Evolutionary conservation across 2,329 filamentous ascomycete species (phyloP).

Genomic region (Colletotrichum filicis): DNA sequence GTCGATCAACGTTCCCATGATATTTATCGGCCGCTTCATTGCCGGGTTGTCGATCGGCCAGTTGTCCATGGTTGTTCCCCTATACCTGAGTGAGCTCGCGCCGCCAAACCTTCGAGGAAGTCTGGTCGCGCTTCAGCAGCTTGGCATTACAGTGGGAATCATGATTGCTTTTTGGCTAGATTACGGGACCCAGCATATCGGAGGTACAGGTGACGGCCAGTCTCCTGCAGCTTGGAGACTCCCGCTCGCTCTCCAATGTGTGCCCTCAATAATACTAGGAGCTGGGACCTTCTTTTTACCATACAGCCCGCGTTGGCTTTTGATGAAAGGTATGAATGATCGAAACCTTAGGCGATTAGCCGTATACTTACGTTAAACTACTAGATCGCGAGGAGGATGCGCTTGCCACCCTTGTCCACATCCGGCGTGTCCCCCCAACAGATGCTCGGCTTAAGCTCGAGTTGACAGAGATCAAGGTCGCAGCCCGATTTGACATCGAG

Average conservation of each 20-base stretch:
- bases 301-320: slow-evolving; percentile 47
- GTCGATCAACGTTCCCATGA: slow-evolving; percentile 50
- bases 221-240: slow-evolving; percentile 57
- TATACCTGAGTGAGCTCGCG: slow-evolving; percentile 60
- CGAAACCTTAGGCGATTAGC: rapidly evolving
- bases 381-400: slow-evolving; percentile 43
- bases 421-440: slow-evolving; percentile 47
- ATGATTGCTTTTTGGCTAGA: slow-evolving; percentile 55
- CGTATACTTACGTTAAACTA: neutral
- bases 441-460: slow-evolving; percentile 43
- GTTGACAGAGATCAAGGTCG: slow-evolving; percentile 49
- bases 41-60: slow-evolving; percentile 20
- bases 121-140: slow-evolving; percentile 56
- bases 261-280: slow-evolving; percentile 65
- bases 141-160: slow-evolving; percentile 55
- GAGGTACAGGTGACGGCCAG: slow-evolving; percentile 56
- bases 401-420: slow-evolving; percentile 42
- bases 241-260: slow-evolving; percentile 56
- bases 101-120: slow-evolving; percentile 60
- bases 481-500: slow-evolving; percentile 49
- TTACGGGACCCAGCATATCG: slow-evolving; percentile 53
- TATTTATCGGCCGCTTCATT: slow-evolving; percentile 43
- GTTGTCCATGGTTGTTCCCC: slow-evolving; percentile 41
- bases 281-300: slow-evolving; percentile 65
- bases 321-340: slow-evolving; percentile 40